phyloP scores from a whole-genome alignment of 495 filamentous ascomycete genomes.

The Glonium stellatum region DNA sequence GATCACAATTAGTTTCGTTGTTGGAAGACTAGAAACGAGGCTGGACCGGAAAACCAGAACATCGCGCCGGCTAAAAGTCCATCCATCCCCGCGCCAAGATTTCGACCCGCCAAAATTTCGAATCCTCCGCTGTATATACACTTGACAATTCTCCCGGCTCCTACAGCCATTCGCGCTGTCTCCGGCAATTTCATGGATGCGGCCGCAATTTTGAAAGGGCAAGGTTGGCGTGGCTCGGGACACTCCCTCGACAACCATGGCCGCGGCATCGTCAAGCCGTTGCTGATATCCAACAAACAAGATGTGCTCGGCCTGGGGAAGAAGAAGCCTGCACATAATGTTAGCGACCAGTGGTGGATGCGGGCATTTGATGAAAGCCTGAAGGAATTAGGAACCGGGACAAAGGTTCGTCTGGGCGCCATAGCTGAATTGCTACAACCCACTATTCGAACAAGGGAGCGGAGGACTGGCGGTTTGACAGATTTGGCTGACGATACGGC shows the following conservation, averaged over 20 bases:
- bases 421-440: neutral
- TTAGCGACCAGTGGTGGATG: conserved; percentile 41
- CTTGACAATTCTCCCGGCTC: neutral
- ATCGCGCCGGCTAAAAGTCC: too few species aligned
- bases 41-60: too few species aligned
- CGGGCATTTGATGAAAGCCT: conserved; percentile 37
- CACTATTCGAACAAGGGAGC: neutral
- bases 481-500: conserved; percentile 4
- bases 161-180: neutral
- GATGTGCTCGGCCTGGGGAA: conserved; percentile 37
- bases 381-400: conserved; percentile 34
- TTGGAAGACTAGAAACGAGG: neutral
- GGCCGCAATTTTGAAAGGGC: conserved; percentile 29
- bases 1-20: too few species aligned
- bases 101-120: neutral
- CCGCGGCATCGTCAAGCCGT: conserved; percentile 36
- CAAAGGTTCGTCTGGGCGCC: conserved; percentile 18
- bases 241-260: conserved; percentile 36
- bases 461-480: neutral
- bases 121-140: neutral
- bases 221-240: conserved; percentile 39
- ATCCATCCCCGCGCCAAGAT: neutral
- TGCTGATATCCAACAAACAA: conserved; percentile 36
- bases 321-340: conserved; percentile 30
- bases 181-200: conserved; percentile 31